Evolutionary conservation across 164 flowering plant species (phyloP).

Genomic region (Litsea cubeba): DNA sequence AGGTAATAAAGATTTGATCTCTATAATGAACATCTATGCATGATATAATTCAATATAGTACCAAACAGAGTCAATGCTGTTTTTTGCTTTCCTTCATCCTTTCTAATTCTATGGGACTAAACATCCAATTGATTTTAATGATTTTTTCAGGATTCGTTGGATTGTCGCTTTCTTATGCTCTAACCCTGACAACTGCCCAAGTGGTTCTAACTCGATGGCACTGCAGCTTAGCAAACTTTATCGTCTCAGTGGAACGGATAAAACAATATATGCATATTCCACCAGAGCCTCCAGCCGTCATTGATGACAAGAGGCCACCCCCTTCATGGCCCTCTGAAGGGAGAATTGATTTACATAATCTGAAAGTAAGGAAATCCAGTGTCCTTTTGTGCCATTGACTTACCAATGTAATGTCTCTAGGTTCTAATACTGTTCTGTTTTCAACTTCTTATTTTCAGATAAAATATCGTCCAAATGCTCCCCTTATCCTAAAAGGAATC

Average conservation of each 20-base stretch:
- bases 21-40: not conserved
- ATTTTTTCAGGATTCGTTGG: constrained; percentile 69
- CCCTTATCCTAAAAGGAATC: constrained; percentile 77
- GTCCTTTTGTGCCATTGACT: not conserved
- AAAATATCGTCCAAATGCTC: constrained; percentile 72
- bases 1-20: not conserved
- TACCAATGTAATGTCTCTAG: not conserved
- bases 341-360: constrained; percentile 53
- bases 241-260: constrained; percentile 81
- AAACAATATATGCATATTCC: constrained; percentile 78
- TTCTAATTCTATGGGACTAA: not conserved
- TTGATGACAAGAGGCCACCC: constrained; percentile 62
- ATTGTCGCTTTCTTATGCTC: constrained; percentile 80
- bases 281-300: constrained; percentile 66
- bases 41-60: not conserved
- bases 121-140: not conserved
- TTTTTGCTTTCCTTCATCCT: not conserved
- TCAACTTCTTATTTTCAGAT: constrained; percentile 36
- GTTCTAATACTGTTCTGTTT: not conserved
- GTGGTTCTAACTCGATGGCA: constrained; percentile 58
- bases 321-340: constrained; percentile 78
- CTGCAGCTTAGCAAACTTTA: constrained; percentile 60
- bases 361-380: constrained; percentile 38
- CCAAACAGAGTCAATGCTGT: not conserved
- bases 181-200: constrained; percentile 49